phyloP scores from a whole-genome alignment of 306 rosid species.

The Arachis stenosperma region DNA sequence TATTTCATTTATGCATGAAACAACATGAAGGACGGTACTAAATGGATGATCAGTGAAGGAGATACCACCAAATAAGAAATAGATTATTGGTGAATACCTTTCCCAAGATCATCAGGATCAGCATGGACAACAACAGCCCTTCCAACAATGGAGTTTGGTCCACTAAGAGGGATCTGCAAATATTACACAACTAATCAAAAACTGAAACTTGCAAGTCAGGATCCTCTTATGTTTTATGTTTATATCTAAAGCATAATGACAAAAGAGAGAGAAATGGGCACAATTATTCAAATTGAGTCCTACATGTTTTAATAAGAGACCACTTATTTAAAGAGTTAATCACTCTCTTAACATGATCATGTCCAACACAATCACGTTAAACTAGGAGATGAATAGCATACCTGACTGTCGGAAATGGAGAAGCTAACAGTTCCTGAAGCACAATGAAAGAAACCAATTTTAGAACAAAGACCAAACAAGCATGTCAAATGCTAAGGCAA shows the following conservation, averaged over 20 bases:
- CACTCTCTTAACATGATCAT: too few relatives aligned
- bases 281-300: too few relatives aligned
- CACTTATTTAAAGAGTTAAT: too few relatives aligned
- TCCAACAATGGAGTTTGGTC: constrained; percentile 81
- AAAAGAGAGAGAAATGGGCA: too few relatives aligned
- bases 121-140: constrained; percentile 97
- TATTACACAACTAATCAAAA: constrained; percentile 21
- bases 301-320: too few relatives aligned
- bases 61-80: neutral
- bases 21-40: neutral
- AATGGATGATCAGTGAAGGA: constrained; percentile 3
- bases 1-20: neutral
- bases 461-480: constrained; percentile 31
- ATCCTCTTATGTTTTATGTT: too few relatives aligned
- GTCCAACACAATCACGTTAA: neutral
- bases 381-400: constrained; percentile 43
- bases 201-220: constrained; percentile 8
- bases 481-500: neutral
- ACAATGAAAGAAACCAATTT: constrained; percentile 41
- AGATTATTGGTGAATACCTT: constrained; percentile 55
- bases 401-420: constrained; percentile 74
- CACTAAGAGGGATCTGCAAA: constrained; percentile 85
- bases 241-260: too few relatives aligned
- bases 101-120: constrained; percentile 96
- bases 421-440: constrained; percentile 69